Conservation (phyloP, 148 eudicot species). For the Diospyros kaki region DNA sequence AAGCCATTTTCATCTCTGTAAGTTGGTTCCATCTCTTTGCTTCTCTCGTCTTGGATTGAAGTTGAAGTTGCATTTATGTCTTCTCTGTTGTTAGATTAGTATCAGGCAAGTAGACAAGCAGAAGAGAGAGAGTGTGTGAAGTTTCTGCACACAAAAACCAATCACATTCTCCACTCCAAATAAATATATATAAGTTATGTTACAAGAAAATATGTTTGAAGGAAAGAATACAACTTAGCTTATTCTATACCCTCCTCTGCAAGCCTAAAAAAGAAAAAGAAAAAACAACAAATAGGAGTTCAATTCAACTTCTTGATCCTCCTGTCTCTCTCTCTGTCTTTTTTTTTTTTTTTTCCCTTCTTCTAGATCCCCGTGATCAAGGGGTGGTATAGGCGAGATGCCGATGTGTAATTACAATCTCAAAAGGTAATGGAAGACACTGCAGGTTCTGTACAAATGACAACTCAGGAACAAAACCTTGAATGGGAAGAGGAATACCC, state of each 20-base stretch:
- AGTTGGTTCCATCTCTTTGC: not conserved
- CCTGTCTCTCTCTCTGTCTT: conserved; percentile 17
- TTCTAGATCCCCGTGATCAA: conserved; percentile 24
- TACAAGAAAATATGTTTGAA: conserved; percentile 27
- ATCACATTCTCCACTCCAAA: conserved; percentile 36
- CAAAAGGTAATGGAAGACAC: conserved; percentile 25
- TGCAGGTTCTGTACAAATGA: conserved; percentile 50
- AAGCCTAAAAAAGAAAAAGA: conserved; percentile 25
- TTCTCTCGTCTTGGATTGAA: not conserved
- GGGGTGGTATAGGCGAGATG: conserved; percentile 50
- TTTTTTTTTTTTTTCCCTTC: conserved; percentile 1
- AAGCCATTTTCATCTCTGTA: conserved; percentile 6
- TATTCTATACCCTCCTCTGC: conserved; percentile 47
- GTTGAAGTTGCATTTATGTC: not conserved
- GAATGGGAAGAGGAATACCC: conserved; percentile 37
- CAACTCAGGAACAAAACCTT: conserved; percentile 29
- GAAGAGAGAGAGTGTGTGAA: not conserved
- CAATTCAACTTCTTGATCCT: conserved; percentile 44
- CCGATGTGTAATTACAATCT: conserved; percentile 71
- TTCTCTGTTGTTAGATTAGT: not conserved
- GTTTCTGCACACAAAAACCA: conserved; percentile 34
- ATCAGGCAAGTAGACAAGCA: not conserved
- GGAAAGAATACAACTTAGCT: conserved; percentile 13
- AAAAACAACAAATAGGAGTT: conserved; percentile 29
- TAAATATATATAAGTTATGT: conserved; percentile 28